Evolutionary conservation across 371 early-diverging fungal species (phyloP).

Genomic region (Catenaria anguillulae): DNA sequence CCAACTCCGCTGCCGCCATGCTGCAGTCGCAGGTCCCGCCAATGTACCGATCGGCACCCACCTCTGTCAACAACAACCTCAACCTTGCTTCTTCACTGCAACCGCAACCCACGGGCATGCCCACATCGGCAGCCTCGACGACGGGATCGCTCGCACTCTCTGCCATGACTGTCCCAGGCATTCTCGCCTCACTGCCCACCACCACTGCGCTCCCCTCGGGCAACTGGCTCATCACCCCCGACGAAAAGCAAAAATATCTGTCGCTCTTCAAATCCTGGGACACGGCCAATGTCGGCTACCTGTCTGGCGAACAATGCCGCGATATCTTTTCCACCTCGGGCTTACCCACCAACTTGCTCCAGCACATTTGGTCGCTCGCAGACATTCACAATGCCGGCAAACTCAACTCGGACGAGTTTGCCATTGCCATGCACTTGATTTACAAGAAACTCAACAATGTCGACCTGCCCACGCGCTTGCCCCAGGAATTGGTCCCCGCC

Average conservation of each 20-base stretch:
- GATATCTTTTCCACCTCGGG: conserved; percentile 79
- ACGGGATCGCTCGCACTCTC: not conserved
- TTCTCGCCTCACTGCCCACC: not conserved
- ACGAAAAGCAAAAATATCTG: conserved; percentile 64
- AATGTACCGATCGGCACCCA: too few species aligned
- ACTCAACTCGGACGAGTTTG: conserved; percentile 78
- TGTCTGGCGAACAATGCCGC: conserved; percentile 57
- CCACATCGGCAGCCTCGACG: too few species aligned
- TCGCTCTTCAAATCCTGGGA: conserved; percentile 82
- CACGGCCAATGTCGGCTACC: conserved; percentile 48
- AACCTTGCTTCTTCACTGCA: too few species aligned
- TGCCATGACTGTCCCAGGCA: not conserved
- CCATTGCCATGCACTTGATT: conserved; percentile 86
- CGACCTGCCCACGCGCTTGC: conserved; percentile 59
- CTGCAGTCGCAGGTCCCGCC: too few species aligned
- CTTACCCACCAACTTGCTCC: conserved; percentile 53
- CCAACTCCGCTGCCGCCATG: too few species aligned
- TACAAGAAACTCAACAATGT: conserved; percentile 61
- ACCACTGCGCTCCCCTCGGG: not conserved
- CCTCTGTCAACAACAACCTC: too few species aligned
- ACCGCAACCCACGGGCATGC: too few species aligned
- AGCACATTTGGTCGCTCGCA: conserved; percentile 76
- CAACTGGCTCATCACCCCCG: conserved; percentile 59
- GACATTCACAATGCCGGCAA: conserved; percentile 73
- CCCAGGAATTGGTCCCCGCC: conserved; percentile 65